Percentiles rank a stretch among this genome's conserved stretches.
phyloP scores from a whole-genome alignment of 1,284 basidiomycete species.

The Moesziomyces sp. region DNA sequence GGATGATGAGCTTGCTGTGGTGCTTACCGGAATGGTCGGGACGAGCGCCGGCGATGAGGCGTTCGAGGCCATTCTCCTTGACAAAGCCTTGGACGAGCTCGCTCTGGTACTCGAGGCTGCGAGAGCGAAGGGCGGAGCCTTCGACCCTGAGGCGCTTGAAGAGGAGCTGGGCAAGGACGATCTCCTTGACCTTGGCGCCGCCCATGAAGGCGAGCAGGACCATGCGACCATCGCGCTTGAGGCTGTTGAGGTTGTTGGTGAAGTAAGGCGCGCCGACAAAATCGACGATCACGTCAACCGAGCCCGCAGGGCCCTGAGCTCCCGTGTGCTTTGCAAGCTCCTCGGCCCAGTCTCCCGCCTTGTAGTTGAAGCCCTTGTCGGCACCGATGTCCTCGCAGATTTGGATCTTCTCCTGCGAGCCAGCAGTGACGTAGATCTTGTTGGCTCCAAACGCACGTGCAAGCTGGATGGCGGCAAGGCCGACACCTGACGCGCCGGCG shows the following conservation, averaged over 20 bases:
- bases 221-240: conserved; percentile 84
- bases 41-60: conserved; percentile 26
- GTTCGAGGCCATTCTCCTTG: conserved; percentile 38
- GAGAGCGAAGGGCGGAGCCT: conserved; percentile 86
- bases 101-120: conserved; percentile 82
- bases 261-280: conserved; percentile 87
- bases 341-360: conserved; percentile 80
- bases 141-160: conserved; percentile 89
- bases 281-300: conserved; percentile 86
- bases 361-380: conserved; percentile 84
- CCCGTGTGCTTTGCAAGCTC: conserved; percentile 70
- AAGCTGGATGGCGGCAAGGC: conserved; percentile 88
- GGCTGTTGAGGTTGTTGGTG: conserved; percentile 79
- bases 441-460: conserved; percentile 77
- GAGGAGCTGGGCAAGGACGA: conserved; percentile 78
- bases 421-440: conserved; percentile 75
- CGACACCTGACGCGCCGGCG: conserved; percentile 78
- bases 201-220: conserved; percentile 77
- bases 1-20: conserved; percentile 52
- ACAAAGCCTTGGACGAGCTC: conserved; percentile 78
- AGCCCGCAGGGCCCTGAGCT: conserved; percentile 34
- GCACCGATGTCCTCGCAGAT: conserved; percentile 77
- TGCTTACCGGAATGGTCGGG: conserved; percentile 9
- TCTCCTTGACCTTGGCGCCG: conserved; percentile 76
- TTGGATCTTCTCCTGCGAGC: conserved; percentile 83